Conservation (phyloP, 352 stramenopile genomes). For the Vaucheria bursata region DNA sequence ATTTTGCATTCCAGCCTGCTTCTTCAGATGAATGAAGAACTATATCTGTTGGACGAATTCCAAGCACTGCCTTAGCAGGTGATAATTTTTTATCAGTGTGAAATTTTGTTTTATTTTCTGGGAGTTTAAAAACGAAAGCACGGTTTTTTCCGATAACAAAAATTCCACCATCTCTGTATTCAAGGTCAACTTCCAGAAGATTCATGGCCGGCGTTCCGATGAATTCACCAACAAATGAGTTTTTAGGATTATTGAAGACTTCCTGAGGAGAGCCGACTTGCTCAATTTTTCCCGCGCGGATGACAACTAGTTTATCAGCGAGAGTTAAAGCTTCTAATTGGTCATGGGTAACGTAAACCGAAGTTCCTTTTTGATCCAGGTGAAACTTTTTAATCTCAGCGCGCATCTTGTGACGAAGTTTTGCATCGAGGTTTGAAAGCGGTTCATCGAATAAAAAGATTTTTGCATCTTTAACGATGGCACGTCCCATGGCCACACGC, state of each 20-base stretch:
- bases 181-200: no score
- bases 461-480: not conserved
- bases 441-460: not conserved
- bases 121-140: no score
- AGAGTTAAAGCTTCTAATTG: not conserved
- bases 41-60: no score
- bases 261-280: not conserved
- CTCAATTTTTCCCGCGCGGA: not conserved
- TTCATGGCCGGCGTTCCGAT: no score
- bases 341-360: not conserved
- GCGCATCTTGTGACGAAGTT: not conserved
- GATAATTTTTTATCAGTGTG: no score
- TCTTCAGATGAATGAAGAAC: no score
- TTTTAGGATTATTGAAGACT: not conserved
- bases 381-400: not conserved
- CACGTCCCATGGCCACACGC: not conserved
- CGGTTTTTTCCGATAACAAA: no score
- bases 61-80: no score
- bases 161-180: no score
- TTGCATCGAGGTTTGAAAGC: not conserved
- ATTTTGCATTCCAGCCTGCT: no score
- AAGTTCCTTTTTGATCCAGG: not conserved
- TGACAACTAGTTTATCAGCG: not conserved
- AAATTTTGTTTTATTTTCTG: no score
- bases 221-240: not conserved